Evolutionary conservation across 139 green algal genomes (phyloP).

Genomic region (Volvox africanus): DNA sequence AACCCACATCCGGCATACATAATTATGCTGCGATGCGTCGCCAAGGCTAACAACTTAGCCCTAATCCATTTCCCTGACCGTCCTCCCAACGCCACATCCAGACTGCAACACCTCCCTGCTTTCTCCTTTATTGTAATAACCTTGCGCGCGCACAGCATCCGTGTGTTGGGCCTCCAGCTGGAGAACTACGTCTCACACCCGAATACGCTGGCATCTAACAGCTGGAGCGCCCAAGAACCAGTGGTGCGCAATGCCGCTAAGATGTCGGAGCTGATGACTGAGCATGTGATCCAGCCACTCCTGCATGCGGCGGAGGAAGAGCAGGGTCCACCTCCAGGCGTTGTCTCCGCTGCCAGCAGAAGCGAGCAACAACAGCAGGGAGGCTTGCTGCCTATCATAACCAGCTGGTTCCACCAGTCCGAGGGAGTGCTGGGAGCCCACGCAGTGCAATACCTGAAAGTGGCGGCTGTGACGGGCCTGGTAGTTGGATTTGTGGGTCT

Average conservation of each 20-base stretch:
- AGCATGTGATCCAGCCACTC: conserved; percentile 30
- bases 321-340: background rate
- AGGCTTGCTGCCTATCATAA: background rate
- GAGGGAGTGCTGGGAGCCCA: too few relatives aligned
- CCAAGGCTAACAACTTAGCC: background rate
- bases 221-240: background rate
- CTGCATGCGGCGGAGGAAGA: conserved; percentile 12
- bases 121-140: too few relatives aligned
- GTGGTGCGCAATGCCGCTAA: conserved; percentile 1
- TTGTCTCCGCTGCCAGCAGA: background rate
- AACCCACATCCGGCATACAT: too few relatives aligned
- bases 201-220: background rate
- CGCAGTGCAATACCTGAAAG: background rate
- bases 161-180: conserved; percentile 17
- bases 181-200: conserved; percentile 41
- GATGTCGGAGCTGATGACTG: conserved; percentile 9
- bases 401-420: background rate
- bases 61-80: background rate
- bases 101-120: background rate
- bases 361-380: background rate
- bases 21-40: too few relatives aligned
- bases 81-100: background rate
- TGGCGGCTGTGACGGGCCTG: background rate
- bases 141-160: background rate
- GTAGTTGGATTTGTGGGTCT: background rate